Evolutionary conservation across 2,329 filamentous ascomycete genomes (phyloP), one percentile per base, ranked within the genome.

Genomic region (Lomentospora prolificans): DNA sequence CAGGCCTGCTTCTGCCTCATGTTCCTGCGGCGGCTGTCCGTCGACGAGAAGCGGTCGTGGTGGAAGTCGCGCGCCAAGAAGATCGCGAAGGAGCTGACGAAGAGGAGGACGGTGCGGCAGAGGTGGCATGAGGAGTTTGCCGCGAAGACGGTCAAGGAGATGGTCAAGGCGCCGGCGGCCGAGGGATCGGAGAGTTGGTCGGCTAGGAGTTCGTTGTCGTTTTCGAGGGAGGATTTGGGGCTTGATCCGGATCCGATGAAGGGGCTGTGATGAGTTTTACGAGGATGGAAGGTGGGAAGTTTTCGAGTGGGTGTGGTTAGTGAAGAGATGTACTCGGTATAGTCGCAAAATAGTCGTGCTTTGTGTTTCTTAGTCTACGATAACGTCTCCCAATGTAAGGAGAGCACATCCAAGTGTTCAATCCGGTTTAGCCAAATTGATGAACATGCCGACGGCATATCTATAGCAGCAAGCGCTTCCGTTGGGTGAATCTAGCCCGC

Each of bases 1-100:
- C 60, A 61, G 25, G 50, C 50, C 0, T 61, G 59, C 54, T 56
- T 61, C 36, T 33, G 59, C 2, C 55, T 60, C 36, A 51, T 55
- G 55, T 57, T 54, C 17, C 50, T 60, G 19, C 52, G 52, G 39
- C 51, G 52, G 7, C 55, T 57, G 14, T 51, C 51, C 9, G 50
- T 52, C 9, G n/a, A 10, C 30, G 51, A 57, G 30, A 51, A 56
- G 0, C 57, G 57, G 33, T 3, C 41, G 12, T 58, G 51, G 57
- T 59, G 58, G 58, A 39, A 33, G 27, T 53, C 55, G 28, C 52
- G 58, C 3, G 22, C 56, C 19, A 58, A 56, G 36, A 41, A 22
- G n/a, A 14, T 61, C 2, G 36, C 53, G 2, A 59, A 57, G 39
- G 50, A 57, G 3, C 19, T 61, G 28, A 58, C 55, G 39, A 55